Base-by-base conservation (phyloP, 805 yeast genomes). In the Pichia californica region DNA sequence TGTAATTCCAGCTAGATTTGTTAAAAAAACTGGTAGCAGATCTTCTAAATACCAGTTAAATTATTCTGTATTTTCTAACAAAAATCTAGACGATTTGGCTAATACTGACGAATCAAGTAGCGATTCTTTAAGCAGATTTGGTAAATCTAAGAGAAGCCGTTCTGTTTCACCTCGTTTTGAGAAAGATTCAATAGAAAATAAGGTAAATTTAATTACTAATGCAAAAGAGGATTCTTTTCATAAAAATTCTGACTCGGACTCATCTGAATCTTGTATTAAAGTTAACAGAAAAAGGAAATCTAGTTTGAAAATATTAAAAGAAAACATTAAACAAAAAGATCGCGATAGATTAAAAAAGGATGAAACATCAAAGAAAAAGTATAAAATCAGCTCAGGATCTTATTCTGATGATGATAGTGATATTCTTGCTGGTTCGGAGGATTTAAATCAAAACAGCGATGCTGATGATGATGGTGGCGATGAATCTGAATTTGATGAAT, bases 1-100 rank as follows among this genome's bases (percentile, higher is more conserved):
- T 16, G 43, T 21, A 25, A 29, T 44, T 18, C 43, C 40, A 5
- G 45, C 41, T 13, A 20, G 5, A 19, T n/a, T n/a, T n/a, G 20
- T 2, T 18, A 34, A 41, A 25, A 35, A 31, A 7, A 8, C 23
- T 1, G 19, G 26, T 14, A 7, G 8, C 4, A 31, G 7, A 31
- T 16, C 19, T 9, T 4, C 3, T 21, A 34, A 15, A 20, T 11
- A 10, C 13, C 9, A 19, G 7, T 11, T 28, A 7, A 26, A 20
- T 15, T 5, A 20, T 19, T 21, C 23, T 2, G 3, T 13, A 6
- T 5, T 18, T 18, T 18, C 25, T 9, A 10, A n/a, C 5, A 26
- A 28, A 4, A 11, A 20, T 7, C 5, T 13, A 8, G 11, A 15
- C 29, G 9, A 31, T 10, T n/a, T 20, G 5, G 11, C 18, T 27